Conservation (phyloP, 1,284 basidiomycete species). For the Golubevia sp. region DNA sequence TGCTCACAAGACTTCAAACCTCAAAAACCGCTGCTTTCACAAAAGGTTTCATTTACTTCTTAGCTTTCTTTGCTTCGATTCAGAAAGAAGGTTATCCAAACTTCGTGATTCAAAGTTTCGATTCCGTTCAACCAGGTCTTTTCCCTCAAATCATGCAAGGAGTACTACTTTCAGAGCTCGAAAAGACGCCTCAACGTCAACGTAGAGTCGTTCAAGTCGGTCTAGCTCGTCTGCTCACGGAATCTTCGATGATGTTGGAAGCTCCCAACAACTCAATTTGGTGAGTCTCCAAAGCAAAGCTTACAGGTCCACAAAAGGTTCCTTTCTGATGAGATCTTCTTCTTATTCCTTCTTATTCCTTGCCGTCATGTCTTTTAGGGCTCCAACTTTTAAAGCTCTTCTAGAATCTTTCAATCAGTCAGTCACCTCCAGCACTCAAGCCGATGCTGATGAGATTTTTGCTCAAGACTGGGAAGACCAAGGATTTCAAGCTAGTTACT, state of each 20-base stretch:
- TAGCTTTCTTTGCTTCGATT: slow-evolving; percentile 76
- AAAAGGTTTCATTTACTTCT: slow-evolving; percentile 80
- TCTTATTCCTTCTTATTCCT: slow-evolving; percentile 6
- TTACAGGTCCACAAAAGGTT: not conserved
- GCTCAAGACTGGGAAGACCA: slow-evolving; percentile 85
- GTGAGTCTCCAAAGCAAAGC: slow-evolving; percentile 64
- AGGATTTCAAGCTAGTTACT: slow-evolving; percentile 92
- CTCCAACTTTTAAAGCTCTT: slow-evolving; percentile 72
- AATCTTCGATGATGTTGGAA: slow-evolving; percentile 72
- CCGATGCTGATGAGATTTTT: slow-evolving; percentile 68
- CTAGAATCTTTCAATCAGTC: slow-evolving; percentile 78
- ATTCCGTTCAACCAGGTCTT: slow-evolving; percentile 81
- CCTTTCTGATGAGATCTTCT: not conserved
- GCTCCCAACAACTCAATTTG: slow-evolving; percentile 72
- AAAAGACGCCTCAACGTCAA: slow-evolving; percentile 78
- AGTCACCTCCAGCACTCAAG: slow-evolving; percentile 66
- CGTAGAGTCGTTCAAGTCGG: slow-evolving; percentile 85
- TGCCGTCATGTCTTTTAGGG: slow-evolving; percentile 65
- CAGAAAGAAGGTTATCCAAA: slow-evolving; percentile 77
- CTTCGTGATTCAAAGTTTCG: slow-evolving; percentile 75
- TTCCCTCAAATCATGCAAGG: slow-evolving; percentile 81
- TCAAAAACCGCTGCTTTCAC: slow-evolving; percentile 89
- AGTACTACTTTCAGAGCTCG: slow-evolving; percentile 79
- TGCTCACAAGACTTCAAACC: slow-evolving; percentile 82
- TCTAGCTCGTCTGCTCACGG: slow-evolving; percentile 76